A percentile compares a stretch with the other conserved stretches of the same genome.
Evolutionary conservation across 768 basidiomycete species (phyloP).

Genomic region (Podaxis sp.): DNA sequence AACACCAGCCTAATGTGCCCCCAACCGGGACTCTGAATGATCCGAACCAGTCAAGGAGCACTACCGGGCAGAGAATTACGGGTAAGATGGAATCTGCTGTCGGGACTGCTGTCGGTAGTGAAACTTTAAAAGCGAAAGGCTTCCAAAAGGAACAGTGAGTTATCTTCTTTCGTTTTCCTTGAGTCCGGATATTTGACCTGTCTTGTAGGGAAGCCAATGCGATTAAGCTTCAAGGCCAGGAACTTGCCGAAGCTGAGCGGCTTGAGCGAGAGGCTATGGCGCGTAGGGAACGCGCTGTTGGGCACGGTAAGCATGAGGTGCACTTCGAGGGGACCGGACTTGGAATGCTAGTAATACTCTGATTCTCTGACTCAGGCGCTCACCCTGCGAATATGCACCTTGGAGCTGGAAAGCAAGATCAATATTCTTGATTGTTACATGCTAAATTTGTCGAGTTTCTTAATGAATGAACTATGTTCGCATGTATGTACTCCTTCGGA

Average conservation of each 20-base stretch:
- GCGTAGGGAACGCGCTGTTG: conserved; percentile 49
- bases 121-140: conserved; percentile 43
- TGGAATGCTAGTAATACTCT: neutral
- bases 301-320: conserved; percentile 32
- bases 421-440: neutral
- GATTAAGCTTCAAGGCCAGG: conserved; percentile 39
- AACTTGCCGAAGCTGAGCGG: conserved; percentile 50
- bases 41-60: conserved; percentile 16
- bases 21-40: conserved; percentile 18
- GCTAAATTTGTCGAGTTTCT: too few relatives aligned
- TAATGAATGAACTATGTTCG: neutral
- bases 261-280: conserved; percentile 45
- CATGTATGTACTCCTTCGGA: neutral
- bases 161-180: neutral
- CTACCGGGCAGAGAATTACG: conserved; percentile 29
- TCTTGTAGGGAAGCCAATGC: conserved; percentile 38
- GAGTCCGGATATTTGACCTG: neutral
- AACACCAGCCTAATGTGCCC: conserved; percentile 13
- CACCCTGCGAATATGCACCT: conserved; percentile 24
- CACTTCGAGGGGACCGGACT: neutral
- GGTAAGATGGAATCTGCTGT: conserved; percentile 47
- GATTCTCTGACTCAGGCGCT: conserved; percentile 16
- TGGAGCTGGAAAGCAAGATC: conserved; percentile 17
- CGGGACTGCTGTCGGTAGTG: conserved; percentile 41
- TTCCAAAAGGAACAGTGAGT: conserved; percentile 44